phyloP scores from a whole-genome alignment of 2,329 filamentous ascomycete species.

The Claviceps arundinis region DNA sequence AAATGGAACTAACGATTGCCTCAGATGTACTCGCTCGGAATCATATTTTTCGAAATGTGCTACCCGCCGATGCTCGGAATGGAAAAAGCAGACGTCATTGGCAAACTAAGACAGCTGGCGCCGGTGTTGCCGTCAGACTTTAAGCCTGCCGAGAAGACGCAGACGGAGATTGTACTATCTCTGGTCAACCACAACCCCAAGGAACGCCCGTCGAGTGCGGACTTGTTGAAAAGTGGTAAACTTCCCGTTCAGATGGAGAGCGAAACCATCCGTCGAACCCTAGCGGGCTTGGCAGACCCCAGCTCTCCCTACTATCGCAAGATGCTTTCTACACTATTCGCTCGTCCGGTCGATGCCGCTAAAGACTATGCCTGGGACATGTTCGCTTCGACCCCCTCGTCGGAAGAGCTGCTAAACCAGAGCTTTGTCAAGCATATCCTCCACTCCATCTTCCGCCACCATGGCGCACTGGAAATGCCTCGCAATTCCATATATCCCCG shows the following conservation, averaged over 20 bases:
- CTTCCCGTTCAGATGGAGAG: conserved; percentile 87
- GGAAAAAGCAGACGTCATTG: conserved; percentile 51
- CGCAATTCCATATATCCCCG: conserved; percentile 69
- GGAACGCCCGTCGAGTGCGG: conserved; percentile 67
- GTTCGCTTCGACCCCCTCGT: conserved; percentile 38
- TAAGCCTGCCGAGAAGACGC: conserved; percentile 52
- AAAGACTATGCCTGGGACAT: conserved; percentile 74
- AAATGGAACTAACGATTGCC: not conserved
- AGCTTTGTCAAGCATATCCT: conserved; percentile 63
- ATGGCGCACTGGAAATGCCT: conserved; percentile 74
- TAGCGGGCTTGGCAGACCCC: conserved; percentile 69
- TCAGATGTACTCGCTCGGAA: conserved; percentile 87
- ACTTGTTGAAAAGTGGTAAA: conserved; percentile 74
- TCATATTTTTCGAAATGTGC: conserved; percentile 99
- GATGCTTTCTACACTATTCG: conserved; percentile 76
- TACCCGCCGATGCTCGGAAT: conserved; percentile 53
- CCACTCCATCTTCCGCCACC: conserved; percentile 67
- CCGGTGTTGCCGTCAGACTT: conserved; percentile 64
- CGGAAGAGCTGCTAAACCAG: conserved; percentile 54
- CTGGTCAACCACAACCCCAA: conserved; percentile 73
- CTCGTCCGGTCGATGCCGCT: conserved; percentile 59
- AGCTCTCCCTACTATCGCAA: conserved; percentile 81
- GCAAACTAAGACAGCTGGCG: conserved; percentile 52
- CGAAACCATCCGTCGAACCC: conserved; percentile 72
- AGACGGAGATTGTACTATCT: conserved; percentile 65